Base-by-base conservation (phyloP, 805 yeast species). In the Myxozyma monticola region DNA sequence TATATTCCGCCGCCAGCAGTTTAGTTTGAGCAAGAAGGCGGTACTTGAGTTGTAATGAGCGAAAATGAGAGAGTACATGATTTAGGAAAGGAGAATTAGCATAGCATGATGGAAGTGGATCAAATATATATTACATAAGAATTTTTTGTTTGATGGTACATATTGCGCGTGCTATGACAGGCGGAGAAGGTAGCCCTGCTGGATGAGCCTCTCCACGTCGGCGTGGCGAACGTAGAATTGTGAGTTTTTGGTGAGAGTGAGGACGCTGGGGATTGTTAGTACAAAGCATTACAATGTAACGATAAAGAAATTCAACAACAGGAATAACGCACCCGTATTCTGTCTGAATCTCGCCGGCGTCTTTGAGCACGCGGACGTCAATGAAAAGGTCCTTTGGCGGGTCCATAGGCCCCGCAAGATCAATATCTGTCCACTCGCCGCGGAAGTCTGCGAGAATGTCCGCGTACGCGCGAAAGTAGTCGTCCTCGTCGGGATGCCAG, bases 271-370 rank as follows among this genome's bases (percentile, higher is more conserved):
- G 10, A 20, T 29, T 8, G 48, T 36, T 31, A 55, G 46, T 25
- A 21, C 12, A 10, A 17, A 21, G 18, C 9, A 30, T 15, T 24
- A 17, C 22, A 17, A n/a, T n/a, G n/a, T n/a, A n/a, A n/a, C n/a
- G n/a, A n/a, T n/a, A 14, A 17, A 18, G 5, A n/a, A 12, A 18
- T 10, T 3, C n/a, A 25, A 44, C 18, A 25, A 15, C n/a, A 15
- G 4, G 21, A 39, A 15, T 2, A 7, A 37, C 66, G 21, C 44
- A 63, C 66, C 97, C 99, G 62, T 91, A 91, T 66, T 91, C 99
- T 0, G 99, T 93, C 64, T 90, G 96, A 30, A 91, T 88, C 65
- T 93, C 98, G 1, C 99, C 99, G 0, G 96, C 97, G 62, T 91
- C 95, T 65, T 85, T 85, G 44, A 91, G 69, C 6, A 91, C 98